Base-by-base conservation (phyloP, 148 eudicot species). In the Fallopia convolvulus region DNA sequence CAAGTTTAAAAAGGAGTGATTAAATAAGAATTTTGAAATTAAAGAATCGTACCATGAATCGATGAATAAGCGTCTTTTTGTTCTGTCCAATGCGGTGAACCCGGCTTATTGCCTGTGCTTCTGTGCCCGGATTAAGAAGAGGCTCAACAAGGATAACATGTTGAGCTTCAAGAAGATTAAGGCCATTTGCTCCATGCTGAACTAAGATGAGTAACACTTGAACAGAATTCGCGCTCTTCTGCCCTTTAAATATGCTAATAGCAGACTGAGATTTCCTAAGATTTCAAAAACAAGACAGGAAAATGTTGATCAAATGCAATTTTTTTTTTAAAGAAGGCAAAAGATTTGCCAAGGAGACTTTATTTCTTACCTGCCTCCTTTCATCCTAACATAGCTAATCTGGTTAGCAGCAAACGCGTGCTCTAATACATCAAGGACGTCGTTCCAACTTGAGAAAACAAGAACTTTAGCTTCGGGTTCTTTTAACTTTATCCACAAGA, bases 391-490 rank as follows among this genome's bases (percentile, higher is more conserved):
- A 77, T 79, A 91, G 81, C 88, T 90, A 77, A 94, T 92, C 76
- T 79, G 81, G 52, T 92, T 94, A 58, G 97, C 85, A 49, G 87
- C 52, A 71, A 94, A 92, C 12, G 99, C 92, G 83, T 94, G 99
- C 75, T 92, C 91, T 81, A 94, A 81, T 52, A 94, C 97, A 74
- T 94, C 99, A 47, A 94, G 94, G 77, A 94, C 99, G 70, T 94
- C 99, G 76, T 90, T 88, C 99, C 99, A 94, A 81, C 97, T 92
- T 39, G 97, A 89, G 87, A 94, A 94, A 79, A 94, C 99, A 78
- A 94, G 93, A 77, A 94, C 79, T 81, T 94, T 94, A 21, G 94
- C 91, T 70, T 79, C 72, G 70, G 95, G 89, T 80, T 92, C 86
- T 12, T 83, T 76, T 17, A 91, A 89, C 79, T 80, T 88, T 75